Evolutionary conservation across 169 alveolate genomes (phyloP), one percentile per base, ranked within the genome.

Genomic region (Cryptosporidium parvum): DNA sequence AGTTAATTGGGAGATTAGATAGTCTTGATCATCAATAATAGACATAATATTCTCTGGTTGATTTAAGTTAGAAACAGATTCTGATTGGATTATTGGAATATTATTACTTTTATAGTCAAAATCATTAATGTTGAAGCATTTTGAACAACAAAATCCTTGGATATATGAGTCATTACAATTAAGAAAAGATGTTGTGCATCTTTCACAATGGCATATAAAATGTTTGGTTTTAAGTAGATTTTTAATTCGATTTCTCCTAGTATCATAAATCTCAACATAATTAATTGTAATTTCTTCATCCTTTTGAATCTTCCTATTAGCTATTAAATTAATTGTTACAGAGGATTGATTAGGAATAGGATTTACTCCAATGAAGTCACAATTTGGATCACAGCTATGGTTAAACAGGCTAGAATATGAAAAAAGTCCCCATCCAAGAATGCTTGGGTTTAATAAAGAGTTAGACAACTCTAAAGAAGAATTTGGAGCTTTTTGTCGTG

Each of bases 321-420:
- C 68, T 39, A 9, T 61, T 18, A 80, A n/a, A 3, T 80, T 75
- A 45, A 80, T 62, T 14, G 3, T 10, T 23, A 61, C 23, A 23
- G 75, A 21, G n/a, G 31, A 23, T n/a, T 29, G 31, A 39, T 14
- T 33, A 37, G 2, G 14, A 29, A 39, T 1, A 10, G 72, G 53
- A 23, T 59, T 59, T 1, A 29, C 68, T n/a, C 89, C 89, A 21
- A 80, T 59, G 35, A 62, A 80, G 42, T 56, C 73, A 18, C 89
- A 80, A 18, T 80, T 80, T 31, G 89, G 89, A 33, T 80, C 89
- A 31, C 89, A 80, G 52, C 89, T 80, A 67, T 80, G 89, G 45
- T 80, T 80, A 10, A 80, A 18, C n/a, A 80, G 70, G 48, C 89
- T 80, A 5, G 75, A 59, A 35, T 39, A 65, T 42, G 89, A 44